Evolutionary conservation across 805 yeast species (phyloP).

Genomic region (Cyberlindnera maclurae): DNA sequence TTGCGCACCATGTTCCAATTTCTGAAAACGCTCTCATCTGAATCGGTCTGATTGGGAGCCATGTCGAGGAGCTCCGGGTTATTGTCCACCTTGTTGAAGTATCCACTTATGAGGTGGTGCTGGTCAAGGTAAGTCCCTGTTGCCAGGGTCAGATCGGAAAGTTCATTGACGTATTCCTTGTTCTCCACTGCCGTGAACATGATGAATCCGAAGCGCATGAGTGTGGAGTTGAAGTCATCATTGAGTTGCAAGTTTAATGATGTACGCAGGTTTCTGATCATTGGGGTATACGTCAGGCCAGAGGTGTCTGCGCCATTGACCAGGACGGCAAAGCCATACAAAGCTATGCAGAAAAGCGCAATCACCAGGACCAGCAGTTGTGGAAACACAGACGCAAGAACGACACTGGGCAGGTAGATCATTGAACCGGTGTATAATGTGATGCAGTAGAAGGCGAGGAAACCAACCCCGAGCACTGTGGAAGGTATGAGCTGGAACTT

Average conservation of each 20-base stretch:
- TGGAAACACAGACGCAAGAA: conserved; percentile 57
- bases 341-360: conserved; percentile 41
- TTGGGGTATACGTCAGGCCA: conserved; percentile 28
- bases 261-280: conserved; percentile 31
- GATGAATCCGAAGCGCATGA: conserved; percentile 52
- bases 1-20: conserved; percentile 12
- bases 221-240: conserved; percentile 63
- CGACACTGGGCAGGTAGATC: conserved; percentile 45
- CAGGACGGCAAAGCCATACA: conserved; percentile 52
- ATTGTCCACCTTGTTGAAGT: conserved; percentile 20
- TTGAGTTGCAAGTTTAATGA: conserved; percentile 31
- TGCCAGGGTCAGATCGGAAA: conserved; percentile 41
- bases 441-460: conserved; percentile 40
- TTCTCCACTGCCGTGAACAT: conserved; percentile 63
- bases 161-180: conserved; percentile 57
- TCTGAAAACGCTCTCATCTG: neutral
- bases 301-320: conserved; percentile 42
- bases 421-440: conserved; percentile 35
- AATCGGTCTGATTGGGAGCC: neutral
- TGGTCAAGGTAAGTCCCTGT: conserved; percentile 48
- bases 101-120: conserved; percentile 16
- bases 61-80: conserved; percentile 13
- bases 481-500: conserved; percentile 59
- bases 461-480: conserved; percentile 46
- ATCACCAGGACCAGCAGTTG: conserved; percentile 50